Evolutionary conservation across 768 basidiomycete species (phyloP).

Genomic region (Cystobasidiopsis lactophilus): DNA sequence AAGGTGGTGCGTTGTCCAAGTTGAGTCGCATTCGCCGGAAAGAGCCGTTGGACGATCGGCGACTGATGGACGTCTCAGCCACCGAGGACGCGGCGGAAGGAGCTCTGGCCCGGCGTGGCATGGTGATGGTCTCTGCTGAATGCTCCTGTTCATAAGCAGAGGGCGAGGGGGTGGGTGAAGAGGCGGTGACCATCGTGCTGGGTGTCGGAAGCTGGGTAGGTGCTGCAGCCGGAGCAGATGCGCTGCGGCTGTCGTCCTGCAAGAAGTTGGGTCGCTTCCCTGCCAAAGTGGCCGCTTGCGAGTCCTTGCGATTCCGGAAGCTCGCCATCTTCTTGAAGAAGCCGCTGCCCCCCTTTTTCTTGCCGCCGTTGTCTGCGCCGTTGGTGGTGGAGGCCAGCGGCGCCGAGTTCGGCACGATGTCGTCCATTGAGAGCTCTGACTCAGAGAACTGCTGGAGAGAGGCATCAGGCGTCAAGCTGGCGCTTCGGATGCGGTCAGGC

Average conservation of each 20-base stretch:
- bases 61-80: conserved; percentile 6
- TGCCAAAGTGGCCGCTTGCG: background rate
- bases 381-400: background rate
- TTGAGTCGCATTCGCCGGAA: no score
- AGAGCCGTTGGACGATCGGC: background rate
- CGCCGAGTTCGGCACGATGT: background rate
- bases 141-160: no score
- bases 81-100: background rate
- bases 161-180: conserved; percentile 2
- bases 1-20: no score
- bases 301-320: background rate
- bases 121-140: no score
- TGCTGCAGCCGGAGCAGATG: background rate
- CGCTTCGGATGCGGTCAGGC: background rate
- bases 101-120: no score
- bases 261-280: background rate
- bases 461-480: background rate
- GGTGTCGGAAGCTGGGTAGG: background rate
- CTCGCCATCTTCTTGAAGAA: conserved; percentile 2
- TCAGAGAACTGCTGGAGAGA: background rate
- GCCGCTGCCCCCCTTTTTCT: background rate
- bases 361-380: background rate
- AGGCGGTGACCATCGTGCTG: background rate
- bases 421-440: background rate
- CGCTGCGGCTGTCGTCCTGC: background rate